Evolutionary conservation across 257 asterid species (phyloP), one percentile per base, ranked within the genome.

Genomic region (Coffea canephora): DNA sequence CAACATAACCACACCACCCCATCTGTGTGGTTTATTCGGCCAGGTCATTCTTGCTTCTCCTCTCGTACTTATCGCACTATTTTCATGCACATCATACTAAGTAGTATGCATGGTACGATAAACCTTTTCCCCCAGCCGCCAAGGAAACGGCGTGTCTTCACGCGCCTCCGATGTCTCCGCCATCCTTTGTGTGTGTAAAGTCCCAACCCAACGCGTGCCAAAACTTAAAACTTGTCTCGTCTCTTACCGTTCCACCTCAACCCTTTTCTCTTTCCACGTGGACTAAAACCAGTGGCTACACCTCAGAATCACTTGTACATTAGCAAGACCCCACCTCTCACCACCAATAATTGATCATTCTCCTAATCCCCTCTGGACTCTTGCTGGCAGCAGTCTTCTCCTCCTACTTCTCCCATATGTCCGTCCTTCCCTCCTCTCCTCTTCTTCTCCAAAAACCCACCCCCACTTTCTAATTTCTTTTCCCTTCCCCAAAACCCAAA

Each of bases 261-360:
- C 34, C 69, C 2, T 71, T 55, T 52, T 77, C 73, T 16, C 2
- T 25, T 3, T 36, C 82, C 77, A 23, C 62, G 13, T 8, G 77
- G 77, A 25, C 48, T 21, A 39, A 6, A 10, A 6, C 74, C 67
- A 84, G 31, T 68, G 77, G 89, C 54, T 77, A 19, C 67, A 52
- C 6, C 79, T 64, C 3, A 73, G 52, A 79, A 75, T 84, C 77
- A 16, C 75, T 16, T 6, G 2, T 5, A 16, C 23, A 41, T 16
- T 16, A 16, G 65, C 43, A 9, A 9, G 73, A 31, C 65, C 74
- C 82, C 84, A 69, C 77, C 45, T 61, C 52, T 39, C 83, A 34
- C 86, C 86, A 82, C 88, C 91, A 90, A 91, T 90, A 86, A 93
- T 89, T 91, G 89, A 83, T 85, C 83, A 79, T 81, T 77, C 85